phyloP scores from a whole-genome alignment of 768 basidiomycete species.

The Termitomyces sp. region DNA sequence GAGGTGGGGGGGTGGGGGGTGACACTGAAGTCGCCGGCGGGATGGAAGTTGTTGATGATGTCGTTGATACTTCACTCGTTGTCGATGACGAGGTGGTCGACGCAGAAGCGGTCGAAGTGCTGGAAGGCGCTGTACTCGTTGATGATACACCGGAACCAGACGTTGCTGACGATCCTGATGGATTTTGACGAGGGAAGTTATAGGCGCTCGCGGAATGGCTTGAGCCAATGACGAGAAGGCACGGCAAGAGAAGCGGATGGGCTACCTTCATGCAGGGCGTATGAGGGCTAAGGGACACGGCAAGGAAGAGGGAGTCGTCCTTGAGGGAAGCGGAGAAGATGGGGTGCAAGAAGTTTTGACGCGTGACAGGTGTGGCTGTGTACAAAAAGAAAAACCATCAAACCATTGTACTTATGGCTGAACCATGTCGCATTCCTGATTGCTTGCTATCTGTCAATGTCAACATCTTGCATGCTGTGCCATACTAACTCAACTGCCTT shows the following conservation, averaged over 20 bases:
- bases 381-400: background rate
- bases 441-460: background rate
- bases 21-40: background rate
- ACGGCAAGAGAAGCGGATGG: slow-evolving; percentile 20
- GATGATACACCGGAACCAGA: background rate
- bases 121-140: slow-evolving; percentile 7
- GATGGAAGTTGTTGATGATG: slow-evolving; percentile 7
- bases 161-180: background rate
- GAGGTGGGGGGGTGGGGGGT: background rate
- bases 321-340: slow-evolving; percentile 3
- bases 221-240: slow-evolving; percentile 18
- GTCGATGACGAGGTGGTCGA: slow-evolving; percentile 8
- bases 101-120: slow-evolving; percentile 11
- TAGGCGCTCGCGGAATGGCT: slow-evolving; percentile 15
- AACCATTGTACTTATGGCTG: background rate
- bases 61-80: background rate
- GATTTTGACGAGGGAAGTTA: slow-evolving; percentile 10
- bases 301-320: slow-evolving; percentile 2
- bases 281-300: background rate
- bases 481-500: background rate
- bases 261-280: slow-evolving; percentile 19
- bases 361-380: slow-evolving; percentile 18
- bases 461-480: background rate
- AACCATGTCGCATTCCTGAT: background rate
- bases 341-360: slow-evolving; percentile 12